Evolutionary conservation across 2,329 filamentous ascomycete species (phyloP), one percentile per base, ranked within the genome.

Genomic region (Mariannaea sp.): DNA sequence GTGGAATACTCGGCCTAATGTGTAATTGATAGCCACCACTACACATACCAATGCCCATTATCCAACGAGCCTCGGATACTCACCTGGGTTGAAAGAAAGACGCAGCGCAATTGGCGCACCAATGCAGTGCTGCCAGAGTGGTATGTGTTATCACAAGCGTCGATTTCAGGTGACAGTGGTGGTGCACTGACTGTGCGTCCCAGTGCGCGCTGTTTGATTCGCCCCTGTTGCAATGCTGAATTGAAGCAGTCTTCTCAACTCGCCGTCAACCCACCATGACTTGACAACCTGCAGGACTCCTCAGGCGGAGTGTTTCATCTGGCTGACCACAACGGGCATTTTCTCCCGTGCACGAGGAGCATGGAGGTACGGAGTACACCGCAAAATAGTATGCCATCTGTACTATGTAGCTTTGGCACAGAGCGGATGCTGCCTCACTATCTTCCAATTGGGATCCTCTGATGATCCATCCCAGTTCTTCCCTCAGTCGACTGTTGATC

Each of bases 241-340:
- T 29, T 32, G 5, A 32, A 32, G 40, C 14, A 30, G 13, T 12
- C 17, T 24, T 20, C 36, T 35, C 22, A 41, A 22, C 38, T 53
- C 50, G 17, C 50, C 43, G 45, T 54, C 45, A 33, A 39, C 45
- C 49, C 45, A 49, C 43, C 36, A 50, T 50, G 43, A 39, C 44
- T 50, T 52, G 55, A 47, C 52, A 43, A 48, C 20, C 57, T 56
- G 56, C 55, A 61, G 55, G 33, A 30, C 48, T 53, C 43, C 22
- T 45, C 51, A 33, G 29, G 36, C 45, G 46, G 26, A 57, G 48
- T 47, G 59, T 64, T 65, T 64, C 61, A 65, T 52, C 32, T 55
- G n/a, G n/a, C n/a, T n/a, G n/a, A n/a, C n/a, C n/a, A 29, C 22
- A 24, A 8, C 22, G 5, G 22, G 22, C 8, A 24, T 24, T 5